Conservation (phyloP, 179 eudicot genomes). For the Silene coronaria region DNA sequence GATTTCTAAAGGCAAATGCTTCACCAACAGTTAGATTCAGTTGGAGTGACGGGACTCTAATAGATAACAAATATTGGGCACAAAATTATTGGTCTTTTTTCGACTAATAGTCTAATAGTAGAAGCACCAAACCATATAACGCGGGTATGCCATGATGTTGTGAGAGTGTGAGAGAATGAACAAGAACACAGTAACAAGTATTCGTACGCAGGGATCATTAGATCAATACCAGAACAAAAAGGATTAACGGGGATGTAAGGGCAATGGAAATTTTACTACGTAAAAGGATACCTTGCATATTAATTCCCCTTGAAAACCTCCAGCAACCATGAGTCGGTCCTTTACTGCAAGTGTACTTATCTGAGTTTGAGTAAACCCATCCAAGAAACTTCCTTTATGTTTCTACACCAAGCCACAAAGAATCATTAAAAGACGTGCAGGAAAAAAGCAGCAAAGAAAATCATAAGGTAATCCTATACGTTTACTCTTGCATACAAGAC, state of each 20-base stretch:
- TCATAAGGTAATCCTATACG: neutral
- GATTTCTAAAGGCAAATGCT: neutral
- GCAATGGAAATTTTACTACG: neutral
- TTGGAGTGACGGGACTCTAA: too few relatives aligned
- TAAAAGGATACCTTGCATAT: constrained; percentile 56
- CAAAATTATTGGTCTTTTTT: too few relatives aligned
- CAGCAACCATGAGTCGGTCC: constrained; percentile 71
- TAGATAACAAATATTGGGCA: too few relatives aligned
- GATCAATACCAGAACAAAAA: neutral
- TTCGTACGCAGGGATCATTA: neutral
- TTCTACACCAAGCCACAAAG: constrained; percentile 34
- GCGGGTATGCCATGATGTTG: too few relatives aligned
- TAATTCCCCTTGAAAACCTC: constrained; percentile 90
- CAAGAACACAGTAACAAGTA: neutral
- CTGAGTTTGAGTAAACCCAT: constrained; percentile 82
- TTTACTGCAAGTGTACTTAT: constrained; percentile 72
- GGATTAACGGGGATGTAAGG: neutral
- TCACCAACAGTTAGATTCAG: too few relatives aligned
- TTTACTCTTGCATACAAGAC: neutral
- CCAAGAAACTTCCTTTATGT: constrained; percentile 64
- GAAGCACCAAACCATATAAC: too few relatives aligned
- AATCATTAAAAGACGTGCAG: constrained; percentile 7
- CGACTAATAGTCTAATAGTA: too few relatives aligned
- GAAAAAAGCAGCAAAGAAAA: neutral
- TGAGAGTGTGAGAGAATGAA: neutral